Percentiles rank a stretch among this genome's conserved stretches.
Evolutionary conservation across 139 green algal species (phyloP).

Genomic region (Closterium sp.): DNA sequence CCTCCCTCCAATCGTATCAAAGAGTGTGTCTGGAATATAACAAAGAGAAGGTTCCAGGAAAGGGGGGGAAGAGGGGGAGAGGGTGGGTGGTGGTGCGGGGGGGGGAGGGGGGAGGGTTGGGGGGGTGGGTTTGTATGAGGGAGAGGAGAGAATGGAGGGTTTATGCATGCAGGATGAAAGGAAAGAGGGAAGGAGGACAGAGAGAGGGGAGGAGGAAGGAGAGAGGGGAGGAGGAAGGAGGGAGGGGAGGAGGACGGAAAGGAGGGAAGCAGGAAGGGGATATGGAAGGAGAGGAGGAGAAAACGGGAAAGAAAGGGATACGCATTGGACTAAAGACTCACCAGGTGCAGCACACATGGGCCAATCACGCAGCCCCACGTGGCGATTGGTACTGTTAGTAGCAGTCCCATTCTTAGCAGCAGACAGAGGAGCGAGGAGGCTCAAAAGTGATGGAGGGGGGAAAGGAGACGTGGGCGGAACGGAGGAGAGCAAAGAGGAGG

Average conservation of each 20-base stretch:
- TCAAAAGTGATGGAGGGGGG: not conserved
- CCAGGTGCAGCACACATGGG: not conserved
- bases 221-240: not conserved
- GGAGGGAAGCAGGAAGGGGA: not conserved
- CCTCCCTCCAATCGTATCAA: not conserved
- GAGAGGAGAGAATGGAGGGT: not conserved
- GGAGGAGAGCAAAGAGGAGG: not conserved
- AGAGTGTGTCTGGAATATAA: not conserved
- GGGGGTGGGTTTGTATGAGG: not conserved
- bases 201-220: not conserved
- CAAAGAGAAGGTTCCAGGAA: no score
- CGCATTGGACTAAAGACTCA: not conserved
- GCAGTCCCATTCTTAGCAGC: not conserved
- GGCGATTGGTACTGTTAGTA: not conserved
- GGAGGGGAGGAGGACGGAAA: not conserved
- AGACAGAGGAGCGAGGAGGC: not conserved
- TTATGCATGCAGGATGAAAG: not conserved
- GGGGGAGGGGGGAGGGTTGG: no score
- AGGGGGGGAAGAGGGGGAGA: not conserved
- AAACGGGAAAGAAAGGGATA: not conserved
- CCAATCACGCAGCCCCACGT: not conserved
- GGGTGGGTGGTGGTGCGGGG: no score
- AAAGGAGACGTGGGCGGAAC: not conserved
- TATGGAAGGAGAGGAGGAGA: no score
- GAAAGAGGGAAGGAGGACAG: no score